phyloP scores from a whole-genome alignment of 257 asterid genomes.

The Plantago ovata region DNA sequence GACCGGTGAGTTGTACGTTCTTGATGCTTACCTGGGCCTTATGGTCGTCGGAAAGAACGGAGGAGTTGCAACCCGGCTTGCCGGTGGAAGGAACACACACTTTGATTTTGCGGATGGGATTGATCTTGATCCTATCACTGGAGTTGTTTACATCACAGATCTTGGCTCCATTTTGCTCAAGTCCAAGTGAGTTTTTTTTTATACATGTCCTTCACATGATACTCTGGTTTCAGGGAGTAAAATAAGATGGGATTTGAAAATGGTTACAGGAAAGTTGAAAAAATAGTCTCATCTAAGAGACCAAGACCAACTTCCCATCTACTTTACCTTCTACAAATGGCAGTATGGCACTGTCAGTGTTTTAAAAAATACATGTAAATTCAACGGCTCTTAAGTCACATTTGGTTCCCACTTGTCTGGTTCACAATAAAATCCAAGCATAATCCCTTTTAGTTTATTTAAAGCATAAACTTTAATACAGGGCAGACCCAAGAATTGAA shows the following conservation, averaged over 20 bases:
- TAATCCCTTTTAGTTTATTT: no score
- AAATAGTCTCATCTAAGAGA: not conserved
- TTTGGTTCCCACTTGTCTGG: no score
- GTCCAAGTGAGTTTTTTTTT: slow-evolving; percentile 22
- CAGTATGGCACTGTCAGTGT: no score
- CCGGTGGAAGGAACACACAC: slow-evolving; percentile 25
- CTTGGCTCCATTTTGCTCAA: slow-evolving; percentile 33
- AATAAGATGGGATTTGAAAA: no score
- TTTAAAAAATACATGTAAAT: no score
- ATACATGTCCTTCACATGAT: not conserved
- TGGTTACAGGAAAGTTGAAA: not conserved
- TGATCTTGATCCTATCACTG: slow-evolving; percentile 37
- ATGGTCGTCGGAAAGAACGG: slow-evolving; percentile 48
- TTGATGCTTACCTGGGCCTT: slow-evolving; percentile 39
- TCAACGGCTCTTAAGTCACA: no score
- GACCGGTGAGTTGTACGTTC: slow-evolving; percentile 41
- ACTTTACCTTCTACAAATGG: no score
- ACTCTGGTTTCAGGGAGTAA: no score
- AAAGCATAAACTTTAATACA: no score
- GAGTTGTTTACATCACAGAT: slow-evolving; percentile 43
- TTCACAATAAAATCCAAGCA: no score
- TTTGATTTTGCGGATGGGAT: slow-evolving; percentile 37
- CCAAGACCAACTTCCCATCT: not conserved
- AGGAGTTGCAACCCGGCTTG: slow-evolving; percentile 30
- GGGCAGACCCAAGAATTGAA: no score